Evolutionary conservation across 129 eudicot species (phyloP).

Genomic region (Helianthus tuberosus): DNA sequence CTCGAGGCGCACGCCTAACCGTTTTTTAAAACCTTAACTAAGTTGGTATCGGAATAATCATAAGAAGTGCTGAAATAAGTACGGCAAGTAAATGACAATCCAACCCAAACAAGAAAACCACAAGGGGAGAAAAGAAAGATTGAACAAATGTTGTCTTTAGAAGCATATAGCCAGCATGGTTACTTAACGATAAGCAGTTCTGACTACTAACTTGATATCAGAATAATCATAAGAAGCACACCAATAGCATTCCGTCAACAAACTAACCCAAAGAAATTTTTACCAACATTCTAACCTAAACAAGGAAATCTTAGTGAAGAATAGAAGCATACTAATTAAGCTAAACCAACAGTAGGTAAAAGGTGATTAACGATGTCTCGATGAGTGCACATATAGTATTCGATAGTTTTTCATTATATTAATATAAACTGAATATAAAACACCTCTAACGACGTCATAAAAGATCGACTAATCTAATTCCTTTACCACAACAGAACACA

Average conservation of each 20-base stretch:
- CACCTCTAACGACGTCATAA: neutral
- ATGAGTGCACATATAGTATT: no score
- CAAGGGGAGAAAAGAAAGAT: no score
- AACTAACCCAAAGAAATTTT: neutral
- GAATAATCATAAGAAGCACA: neutral
- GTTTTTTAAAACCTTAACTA: no score
- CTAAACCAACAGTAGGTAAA: conserved; percentile 14
- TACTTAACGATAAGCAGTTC: neutral
- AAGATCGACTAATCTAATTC: neutral
- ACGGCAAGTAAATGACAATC: no score
- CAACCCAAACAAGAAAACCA: no score
- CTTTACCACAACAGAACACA: neutral
- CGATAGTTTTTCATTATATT: neutral
- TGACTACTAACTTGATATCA: conserved; percentile 6
- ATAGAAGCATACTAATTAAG: neutral
- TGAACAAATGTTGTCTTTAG: neutral
- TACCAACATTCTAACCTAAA: neutral
- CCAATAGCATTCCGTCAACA: neutral
- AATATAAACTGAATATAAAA: neutral
- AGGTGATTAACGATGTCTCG: neutral
- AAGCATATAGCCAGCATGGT: neutral
- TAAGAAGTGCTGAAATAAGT: no score
- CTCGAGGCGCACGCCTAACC: no score
- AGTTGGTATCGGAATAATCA: no score
- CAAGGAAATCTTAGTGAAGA: conserved; percentile 8